Evolutionary conservation across 129 eudicot genomes (phyloP).

Genomic region (Solidago caesia): DNA sequence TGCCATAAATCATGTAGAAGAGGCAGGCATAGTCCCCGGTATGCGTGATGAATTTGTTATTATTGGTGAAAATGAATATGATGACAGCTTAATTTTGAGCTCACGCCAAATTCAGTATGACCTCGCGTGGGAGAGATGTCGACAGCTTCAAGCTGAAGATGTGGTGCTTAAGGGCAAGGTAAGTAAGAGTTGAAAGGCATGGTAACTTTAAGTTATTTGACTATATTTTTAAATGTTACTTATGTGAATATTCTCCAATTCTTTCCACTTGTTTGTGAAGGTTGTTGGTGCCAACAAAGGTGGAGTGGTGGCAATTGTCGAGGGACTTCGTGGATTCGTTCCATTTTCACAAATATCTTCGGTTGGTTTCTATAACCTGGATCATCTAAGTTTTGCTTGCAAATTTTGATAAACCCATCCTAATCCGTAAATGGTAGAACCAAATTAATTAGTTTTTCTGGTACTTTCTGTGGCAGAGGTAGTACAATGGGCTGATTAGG

Average conservation of each 20-base stretch:
- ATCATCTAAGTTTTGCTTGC: neutral
- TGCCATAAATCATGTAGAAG: constrained; percentile 59
- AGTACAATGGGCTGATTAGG: too few relatives aligned
- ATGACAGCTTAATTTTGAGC: constrained; percentile 80
- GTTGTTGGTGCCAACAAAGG: constrained; percentile 92
- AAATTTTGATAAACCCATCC: neutral
- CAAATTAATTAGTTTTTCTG: neutral
- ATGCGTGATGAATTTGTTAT: constrained; percentile 64
- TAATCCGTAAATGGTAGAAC: neutral
- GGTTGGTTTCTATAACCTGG: constrained; percentile 37
- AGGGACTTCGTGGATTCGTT: constrained; percentile 90
- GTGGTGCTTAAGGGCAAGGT: constrained; percentile 81
- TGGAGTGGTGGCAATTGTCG: constrained; percentile 85
- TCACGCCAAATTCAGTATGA: constrained; percentile 67
- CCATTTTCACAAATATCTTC: constrained; percentile 89
- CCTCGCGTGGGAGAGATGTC: constrained; percentile 94
- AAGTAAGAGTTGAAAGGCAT: constrained; percentile 21
- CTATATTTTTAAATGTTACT: neutral
- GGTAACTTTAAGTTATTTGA: neutral
- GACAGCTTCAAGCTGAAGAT: constrained; percentile 96
- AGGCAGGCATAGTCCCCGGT: constrained; percentile 88
- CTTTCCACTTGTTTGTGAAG: constrained; percentile 34
- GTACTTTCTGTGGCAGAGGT: too few relatives aligned
- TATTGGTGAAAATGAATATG: constrained; percentile 66
- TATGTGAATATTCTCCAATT: neutral